Percentiles rank a stretch among this genome's conserved stretches.
Evolutionary conservation across 257 asterid species (phyloP).

Genomic region (Nicotiana undulata): DNA sequence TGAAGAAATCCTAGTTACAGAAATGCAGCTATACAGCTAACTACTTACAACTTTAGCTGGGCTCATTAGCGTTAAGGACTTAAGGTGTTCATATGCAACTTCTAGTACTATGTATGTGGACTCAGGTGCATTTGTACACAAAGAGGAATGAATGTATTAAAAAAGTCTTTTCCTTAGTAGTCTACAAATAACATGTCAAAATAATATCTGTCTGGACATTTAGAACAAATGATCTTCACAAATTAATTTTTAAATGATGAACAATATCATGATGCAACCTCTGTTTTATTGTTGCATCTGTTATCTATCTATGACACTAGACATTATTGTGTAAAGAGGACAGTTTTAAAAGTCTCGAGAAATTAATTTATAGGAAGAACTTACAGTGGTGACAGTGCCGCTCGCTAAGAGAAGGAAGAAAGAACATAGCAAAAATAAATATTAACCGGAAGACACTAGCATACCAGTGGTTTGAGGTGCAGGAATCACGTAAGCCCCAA

Average conservation of each 20-base stretch:
- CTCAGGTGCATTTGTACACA: background rate
- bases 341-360: background rate
- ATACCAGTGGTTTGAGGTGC: constrained; percentile 60
- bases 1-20: background rate
- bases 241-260: background rate
- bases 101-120: background rate
- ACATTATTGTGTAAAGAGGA: background rate
- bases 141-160: background rate
- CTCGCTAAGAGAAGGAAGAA: background rate
- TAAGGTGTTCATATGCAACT: background rate
- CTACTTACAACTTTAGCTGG: background rate
- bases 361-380: background rate
- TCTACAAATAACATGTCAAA: background rate
- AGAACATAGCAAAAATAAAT: background rate
- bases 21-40: background rate
- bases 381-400: background rate
- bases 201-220: background rate
- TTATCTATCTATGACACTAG: background rate
- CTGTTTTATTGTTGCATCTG: background rate
- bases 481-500: constrained; percentile 72
- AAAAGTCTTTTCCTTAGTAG: background rate
- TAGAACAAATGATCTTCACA: background rate
- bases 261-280: background rate
- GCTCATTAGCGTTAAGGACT: background rate
- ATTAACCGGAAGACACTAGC: constrained; percentile 2